These are phyloP conservation scores for Solanum virginianum DNA, from an alignment of 257 asterid species.

Conservation along the genomic window DNA sequence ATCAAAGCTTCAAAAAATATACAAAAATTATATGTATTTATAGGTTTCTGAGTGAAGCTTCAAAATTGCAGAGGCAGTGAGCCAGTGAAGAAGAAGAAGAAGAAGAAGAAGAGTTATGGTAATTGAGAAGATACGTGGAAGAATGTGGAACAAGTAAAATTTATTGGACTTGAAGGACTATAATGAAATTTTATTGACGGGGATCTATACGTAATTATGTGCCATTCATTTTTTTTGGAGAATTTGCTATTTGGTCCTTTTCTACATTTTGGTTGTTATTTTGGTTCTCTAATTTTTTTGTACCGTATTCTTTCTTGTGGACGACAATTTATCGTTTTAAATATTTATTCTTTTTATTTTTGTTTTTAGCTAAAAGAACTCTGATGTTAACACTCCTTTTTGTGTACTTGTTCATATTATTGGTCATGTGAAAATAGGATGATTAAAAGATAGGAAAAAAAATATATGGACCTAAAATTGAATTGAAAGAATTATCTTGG, in stretches of 20 bases:
- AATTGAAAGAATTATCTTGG: too few species aligned
- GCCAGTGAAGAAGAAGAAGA: neutral
- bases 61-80: neutral
- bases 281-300: neutral
- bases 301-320: neutral
- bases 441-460: too few species aligned
- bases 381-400: neutral
- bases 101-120: neutral
- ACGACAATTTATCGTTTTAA: neutral
- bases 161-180: conserved; percentile 15
- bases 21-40: neutral
- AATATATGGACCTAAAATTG: too few species aligned
- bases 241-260: neutral
- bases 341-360: neutral
- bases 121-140: conserved; percentile 37
- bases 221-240: conserved; percentile 9
- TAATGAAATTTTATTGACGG: neutral
- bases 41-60: neutral
- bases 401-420: neutral
- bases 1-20: neutral
- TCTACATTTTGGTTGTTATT: neutral
- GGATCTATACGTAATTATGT: neutral
- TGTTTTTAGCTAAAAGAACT: neutral
- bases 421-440: too few species aligned
- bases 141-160: conserved; percentile 15